A percentile compares a stretch with the other conserved stretches of the same genome.
Conservation (phyloP, 176 grass and related monocot genomes). For the Elymus sibiricus region DNA sequence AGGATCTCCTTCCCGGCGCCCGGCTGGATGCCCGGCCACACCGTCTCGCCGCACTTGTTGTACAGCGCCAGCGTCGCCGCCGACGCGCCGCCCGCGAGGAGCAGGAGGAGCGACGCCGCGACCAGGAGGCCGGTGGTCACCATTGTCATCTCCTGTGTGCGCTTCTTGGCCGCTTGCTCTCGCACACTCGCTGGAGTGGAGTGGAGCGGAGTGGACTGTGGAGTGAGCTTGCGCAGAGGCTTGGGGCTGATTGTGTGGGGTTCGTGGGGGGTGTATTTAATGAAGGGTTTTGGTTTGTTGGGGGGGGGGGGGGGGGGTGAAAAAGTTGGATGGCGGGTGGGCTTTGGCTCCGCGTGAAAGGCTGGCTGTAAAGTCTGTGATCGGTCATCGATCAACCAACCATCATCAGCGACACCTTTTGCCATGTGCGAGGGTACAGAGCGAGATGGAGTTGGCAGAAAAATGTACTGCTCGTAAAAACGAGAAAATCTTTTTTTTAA, state of each 20-base stretch:
- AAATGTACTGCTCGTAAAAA: background rate
- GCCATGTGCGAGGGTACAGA: background rate
- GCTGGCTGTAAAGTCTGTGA: background rate
- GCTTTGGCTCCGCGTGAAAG: background rate
- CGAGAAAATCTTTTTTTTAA: background rate
- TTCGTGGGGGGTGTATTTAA: conserved; percentile 27
- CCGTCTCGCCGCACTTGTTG: conserved; percentile 82
- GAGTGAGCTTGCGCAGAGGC: background rate
- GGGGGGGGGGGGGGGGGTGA: no score
- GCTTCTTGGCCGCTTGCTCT: background rate
- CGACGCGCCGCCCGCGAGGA: conserved; percentile 20
- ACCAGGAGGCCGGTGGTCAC: background rate
- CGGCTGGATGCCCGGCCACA: conserved; percentile 95
- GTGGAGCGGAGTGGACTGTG: background rate
- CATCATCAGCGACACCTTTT: background rate
- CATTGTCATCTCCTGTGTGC: background rate
- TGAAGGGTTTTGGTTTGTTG: background rate
- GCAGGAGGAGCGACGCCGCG: background rate
- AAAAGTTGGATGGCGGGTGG: background rate
- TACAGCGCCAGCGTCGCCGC: conserved; percentile 72
- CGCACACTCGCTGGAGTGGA: background rate
- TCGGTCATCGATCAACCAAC: background rate
- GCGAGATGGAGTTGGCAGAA: background rate
- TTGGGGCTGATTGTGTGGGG: background rate
- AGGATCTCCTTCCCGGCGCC: conserved; percentile 62